Conservation (phyloP, 139 green algal species). For the Tetraselmis chui region DNA sequence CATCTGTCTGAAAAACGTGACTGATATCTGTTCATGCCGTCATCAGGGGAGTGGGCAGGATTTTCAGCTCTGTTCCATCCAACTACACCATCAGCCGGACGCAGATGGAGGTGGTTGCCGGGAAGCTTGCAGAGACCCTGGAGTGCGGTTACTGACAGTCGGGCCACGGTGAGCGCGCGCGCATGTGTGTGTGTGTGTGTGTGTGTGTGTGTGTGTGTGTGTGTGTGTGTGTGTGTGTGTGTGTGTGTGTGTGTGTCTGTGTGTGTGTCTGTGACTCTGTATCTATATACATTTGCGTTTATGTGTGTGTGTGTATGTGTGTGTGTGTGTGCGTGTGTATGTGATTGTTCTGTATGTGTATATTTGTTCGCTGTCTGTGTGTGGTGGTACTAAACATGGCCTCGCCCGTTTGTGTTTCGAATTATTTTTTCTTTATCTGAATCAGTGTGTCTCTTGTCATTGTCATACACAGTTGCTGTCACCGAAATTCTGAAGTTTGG, state of each 20-base stretch:
- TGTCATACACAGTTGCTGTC: background rate
- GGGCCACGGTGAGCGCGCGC: background rate
- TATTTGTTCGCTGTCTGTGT: too few relatives aligned
- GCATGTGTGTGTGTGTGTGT: too few relatives aligned
- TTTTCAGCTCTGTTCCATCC: background rate
- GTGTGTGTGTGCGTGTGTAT: background rate
- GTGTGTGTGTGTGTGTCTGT: too few relatives aligned
- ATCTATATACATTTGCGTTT: background rate
- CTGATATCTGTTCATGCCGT: too few relatives aligned
- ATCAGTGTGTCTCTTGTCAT: background rate
- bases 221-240: too few relatives aligned
- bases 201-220: too few relatives aligned
- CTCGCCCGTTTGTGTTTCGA: background rate
- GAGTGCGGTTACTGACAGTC: background rate
- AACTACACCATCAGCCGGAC: background rate
- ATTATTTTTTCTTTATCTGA: background rate
- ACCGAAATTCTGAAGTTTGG: background rate
- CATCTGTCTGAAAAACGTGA: too few relatives aligned
- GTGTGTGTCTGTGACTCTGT: background rate
- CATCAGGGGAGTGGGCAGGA: background rate
- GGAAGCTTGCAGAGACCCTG: background rate
- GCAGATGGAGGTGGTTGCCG: background rate
- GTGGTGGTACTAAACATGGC: background rate
- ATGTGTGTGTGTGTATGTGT: background rate
- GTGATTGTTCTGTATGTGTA: too few relatives aligned